phyloP scores from a whole-genome alignment of 768 basidiomycete species.

The Pisolithus tinctorius region DNA sequence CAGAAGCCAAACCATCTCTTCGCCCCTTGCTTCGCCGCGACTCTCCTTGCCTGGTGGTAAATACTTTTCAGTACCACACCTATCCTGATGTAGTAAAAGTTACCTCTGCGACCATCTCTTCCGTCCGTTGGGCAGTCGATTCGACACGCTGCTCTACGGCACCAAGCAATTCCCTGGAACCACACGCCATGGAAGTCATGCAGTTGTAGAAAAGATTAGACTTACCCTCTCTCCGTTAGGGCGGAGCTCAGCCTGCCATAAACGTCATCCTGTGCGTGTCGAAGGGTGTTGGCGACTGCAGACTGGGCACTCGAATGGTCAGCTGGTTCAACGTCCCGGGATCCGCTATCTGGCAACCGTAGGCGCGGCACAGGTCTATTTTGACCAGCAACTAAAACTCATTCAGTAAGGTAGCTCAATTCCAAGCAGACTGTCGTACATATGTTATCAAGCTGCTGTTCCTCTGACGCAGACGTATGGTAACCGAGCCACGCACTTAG shows the following conservation, averaged over 20 bases:
- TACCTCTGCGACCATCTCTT: slow-evolving; percentile 60
- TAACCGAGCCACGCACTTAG: slow-evolving; percentile 52
- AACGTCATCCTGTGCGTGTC: slow-evolving; percentile 32
- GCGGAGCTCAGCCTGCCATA: slow-evolving; percentile 47
- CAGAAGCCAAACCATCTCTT: slow-evolving; percentile 63
- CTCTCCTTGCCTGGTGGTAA: slow-evolving; percentile 45
- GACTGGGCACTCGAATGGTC: neutral
- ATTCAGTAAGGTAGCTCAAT: neutral
- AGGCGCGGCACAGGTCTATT: slow-evolving; percentile 40
- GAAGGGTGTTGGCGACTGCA: slow-evolving; percentile 27
- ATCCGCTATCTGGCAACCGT: neutral
- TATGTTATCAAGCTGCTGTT: slow-evolving; percentile 52
- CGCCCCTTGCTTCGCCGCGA: slow-evolving; percentile 56
- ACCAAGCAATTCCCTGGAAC: slow-evolving; percentile 51
- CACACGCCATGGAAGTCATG: neutral
- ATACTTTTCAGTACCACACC: neutral
- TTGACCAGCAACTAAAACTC: slow-evolving; percentile 53
- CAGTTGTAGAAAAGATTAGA: neutral
- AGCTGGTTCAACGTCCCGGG: neutral
- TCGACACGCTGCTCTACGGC: slow-evolving; percentile 58
- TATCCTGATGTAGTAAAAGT: neutral
- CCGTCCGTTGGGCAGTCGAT: slow-evolving; percentile 59
- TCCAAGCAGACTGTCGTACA: slow-evolving; percentile 33
- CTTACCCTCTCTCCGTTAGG: slow-evolving; percentile 58
- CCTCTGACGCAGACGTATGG: slow-evolving; percentile 44